Base-by-base conservation (phyloP, 306 rosid genomes). In the Quillaja saponaria region DNA sequence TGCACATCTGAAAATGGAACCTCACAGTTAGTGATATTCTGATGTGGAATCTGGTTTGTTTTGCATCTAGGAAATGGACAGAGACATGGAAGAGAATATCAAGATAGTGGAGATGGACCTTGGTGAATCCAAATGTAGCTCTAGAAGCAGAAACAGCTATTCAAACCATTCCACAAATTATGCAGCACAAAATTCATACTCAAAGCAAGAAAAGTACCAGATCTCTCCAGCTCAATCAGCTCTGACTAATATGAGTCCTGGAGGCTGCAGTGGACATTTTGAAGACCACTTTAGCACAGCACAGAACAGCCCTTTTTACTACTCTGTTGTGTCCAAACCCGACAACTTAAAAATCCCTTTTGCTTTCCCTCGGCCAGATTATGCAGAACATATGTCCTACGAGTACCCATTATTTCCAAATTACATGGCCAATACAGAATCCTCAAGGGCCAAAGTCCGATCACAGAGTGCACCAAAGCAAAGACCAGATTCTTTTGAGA, bases 381-480 rank as follows among this genome's bases (percentile, higher is more conserved):
- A 75, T 60, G 84, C 74, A 18, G 95, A 84, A 45, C 31, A 87
- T 0, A 39, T 82, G 74, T 76, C 85, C 52, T 81, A 80, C 62
- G 95, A 86, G 61, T 72, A 74, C 59, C 94, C 82, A 28, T 31
- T 86, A 44, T 88, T 56, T 61, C 98, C 99, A 46, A 88, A 73
- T 65, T 92, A 92, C 82, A 92, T 92, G 99, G 89, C 99, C 12
- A 92, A 92, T 47, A 92, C 99, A 0, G 83, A 86, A 71, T 92
- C 99, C 10, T 86, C 96, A 14, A 83, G 73, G 60, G 99, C 99
- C 14, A 92, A 89, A 60, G 96, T 17, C 7, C 72, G 96, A 38
- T 92, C 96, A 0, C 96, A 89, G 1, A 92, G 99, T 18, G 99
- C 96, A 1, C 99, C 99, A 0, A 92, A 86, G 83, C 87, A 81